Conservation (phyloP, 371 early-diverging fungal genomes). For the Rhizopus arrhizus region DNA sequence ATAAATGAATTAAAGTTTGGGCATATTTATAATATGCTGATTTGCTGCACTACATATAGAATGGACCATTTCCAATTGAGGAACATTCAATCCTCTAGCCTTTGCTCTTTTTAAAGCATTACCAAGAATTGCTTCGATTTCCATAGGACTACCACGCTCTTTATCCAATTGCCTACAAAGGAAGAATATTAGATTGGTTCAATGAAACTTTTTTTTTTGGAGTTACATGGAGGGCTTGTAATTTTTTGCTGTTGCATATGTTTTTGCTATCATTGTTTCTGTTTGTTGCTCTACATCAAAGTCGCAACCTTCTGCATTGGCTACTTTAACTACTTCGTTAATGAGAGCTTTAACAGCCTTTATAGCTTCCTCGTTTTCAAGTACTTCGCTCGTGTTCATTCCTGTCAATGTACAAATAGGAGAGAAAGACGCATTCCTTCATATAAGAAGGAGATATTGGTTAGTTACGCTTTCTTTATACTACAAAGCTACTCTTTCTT, state of each 20-base stretch:
- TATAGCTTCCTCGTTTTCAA: conserved; percentile 56
- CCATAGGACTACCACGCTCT: conserved; percentile 64
- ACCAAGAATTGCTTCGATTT: conserved; percentile 68
- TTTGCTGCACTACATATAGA: conserved; percentile 23
- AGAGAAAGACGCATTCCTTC: conserved; percentile 77
- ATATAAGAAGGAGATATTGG: background rate
- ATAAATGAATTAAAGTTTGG: background rate
- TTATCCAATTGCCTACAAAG: conserved; percentile 58
- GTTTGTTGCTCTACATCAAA: conserved; percentile 50
- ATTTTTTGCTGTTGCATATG: conserved; percentile 47
- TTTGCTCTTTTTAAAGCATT: conserved; percentile 63
- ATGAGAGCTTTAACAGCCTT: conserved; percentile 56
- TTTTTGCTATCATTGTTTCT: conserved; percentile 49
- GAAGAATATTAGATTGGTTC: background rate
- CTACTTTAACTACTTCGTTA: conserved; percentile 62
- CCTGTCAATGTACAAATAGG: conserved; percentile 72
- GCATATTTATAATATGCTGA: conserved; percentile 1
- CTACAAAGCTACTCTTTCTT: background rate
- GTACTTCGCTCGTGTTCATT: conserved; percentile 63
- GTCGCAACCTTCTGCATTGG: conserved; percentile 56
- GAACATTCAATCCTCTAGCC: conserved; percentile 45
- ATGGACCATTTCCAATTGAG: conserved; percentile 41
- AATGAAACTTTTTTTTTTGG: background rate
- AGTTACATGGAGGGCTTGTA: conserved; percentile 69
- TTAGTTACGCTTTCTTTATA: background rate